Percentiles rank a stretch among this genome's conserved stretches.
These are phyloP conservation scores for Thalassiosira hispida DNA, from an alignment of 352 stramenopile genomes.

Conservation along the genomic window DNA sequence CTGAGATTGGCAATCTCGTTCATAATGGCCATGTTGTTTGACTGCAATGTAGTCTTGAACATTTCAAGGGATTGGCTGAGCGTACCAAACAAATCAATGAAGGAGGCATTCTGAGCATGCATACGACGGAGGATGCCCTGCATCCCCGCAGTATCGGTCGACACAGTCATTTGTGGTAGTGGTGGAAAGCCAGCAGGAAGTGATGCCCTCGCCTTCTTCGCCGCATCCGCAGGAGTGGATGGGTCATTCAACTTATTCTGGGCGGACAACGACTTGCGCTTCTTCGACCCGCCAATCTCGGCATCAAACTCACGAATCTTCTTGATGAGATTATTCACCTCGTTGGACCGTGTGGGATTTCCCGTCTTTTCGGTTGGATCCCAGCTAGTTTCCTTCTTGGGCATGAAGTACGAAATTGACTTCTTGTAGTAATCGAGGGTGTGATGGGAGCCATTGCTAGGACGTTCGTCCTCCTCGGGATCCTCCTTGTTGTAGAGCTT, in stretches of 20 bases:
- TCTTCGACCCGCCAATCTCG: slow-evolving; percentile 16
- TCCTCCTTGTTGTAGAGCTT: slow-evolving; percentile 35
- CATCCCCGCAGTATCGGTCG: neutral
- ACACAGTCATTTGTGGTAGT: neutral
- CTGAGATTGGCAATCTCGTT: slow-evolving; percentile 9
- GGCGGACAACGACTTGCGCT: slow-evolving; percentile 16
- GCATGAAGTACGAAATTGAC: slow-evolving; percentile 9
- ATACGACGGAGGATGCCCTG: slow-evolving; percentile 27
- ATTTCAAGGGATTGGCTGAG: slow-evolving; percentile 16
- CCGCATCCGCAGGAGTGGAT: no score
- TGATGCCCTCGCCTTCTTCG: slow-evolving; percentile 8
- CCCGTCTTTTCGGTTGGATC: slow-evolving; percentile 18
- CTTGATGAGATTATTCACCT: slow-evolving; percentile 45
- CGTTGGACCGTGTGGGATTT: slow-evolving; percentile 36
- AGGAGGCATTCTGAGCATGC: slow-evolving; percentile 23
- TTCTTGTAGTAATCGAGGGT: slow-evolving; percentile 21
- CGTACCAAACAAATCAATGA: slow-evolving; percentile 25
- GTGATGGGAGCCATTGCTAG: slow-evolving; percentile 22
- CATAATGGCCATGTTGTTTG: slow-evolving; percentile 31
- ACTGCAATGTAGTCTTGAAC: slow-evolving; percentile 18
- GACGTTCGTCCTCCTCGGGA: neutral
- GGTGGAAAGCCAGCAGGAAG: neutral
- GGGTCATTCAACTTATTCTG: neutral
- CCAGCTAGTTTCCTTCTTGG: neutral
- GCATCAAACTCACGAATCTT: slow-evolving; percentile 19